These are phyloP conservation scores for Cercophora samala DNA, from an alignment of 495 filamentous ascomycete genomes.

Conservation along the genomic window DNA sequence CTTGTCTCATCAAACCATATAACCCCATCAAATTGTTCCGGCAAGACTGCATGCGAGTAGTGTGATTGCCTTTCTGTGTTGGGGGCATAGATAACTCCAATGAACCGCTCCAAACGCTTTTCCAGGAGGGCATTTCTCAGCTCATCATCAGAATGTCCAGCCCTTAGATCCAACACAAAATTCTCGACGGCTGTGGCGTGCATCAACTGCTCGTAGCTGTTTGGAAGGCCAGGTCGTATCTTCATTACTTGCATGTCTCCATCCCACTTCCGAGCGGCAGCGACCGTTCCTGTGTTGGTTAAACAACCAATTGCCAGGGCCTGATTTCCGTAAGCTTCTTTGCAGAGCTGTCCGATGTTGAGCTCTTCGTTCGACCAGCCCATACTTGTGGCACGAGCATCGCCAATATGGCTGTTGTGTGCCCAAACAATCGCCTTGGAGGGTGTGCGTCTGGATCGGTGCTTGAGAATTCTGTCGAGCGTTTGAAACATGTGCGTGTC, in stretches of 20 bases:
- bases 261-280: conserved; percentile 55
- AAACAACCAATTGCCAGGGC: conserved; percentile 54
- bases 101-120: conserved; percentile 51
- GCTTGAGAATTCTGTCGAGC: conserved; percentile 45
- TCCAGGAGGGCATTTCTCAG: conserved; percentile 42
- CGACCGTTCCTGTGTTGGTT: conserved; percentile 55
- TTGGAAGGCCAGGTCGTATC: conserved; percentile 27
- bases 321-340: conserved; percentile 45
- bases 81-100: conserved; percentile 60
- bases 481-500: conserved; percentile 60
- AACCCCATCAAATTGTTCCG: conserved; percentile 56
- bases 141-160: conserved; percentile 33
- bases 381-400: conserved; percentile 57
- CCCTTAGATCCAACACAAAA: conserved; percentile 52
- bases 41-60: conserved; percentile 52
- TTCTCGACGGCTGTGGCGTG: conserved; percentile 37
- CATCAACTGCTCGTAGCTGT: conserved; percentile 38
- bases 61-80: conserved; percentile 53
- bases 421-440: conserved; percentile 58
- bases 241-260: conserved; percentile 56
- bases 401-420: conserved; percentile 60
- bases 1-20: conserved; percentile 56
- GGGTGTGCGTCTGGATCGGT: conserved; percentile 33
- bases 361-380: conserved; percentile 48
- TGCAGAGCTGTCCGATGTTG: conserved; percentile 57